These are phyloP conservation scores for Chlamydomonas reinhardtii DNA, from an alignment of 163 green algal species.

Conservation along the genomic window DNA sequence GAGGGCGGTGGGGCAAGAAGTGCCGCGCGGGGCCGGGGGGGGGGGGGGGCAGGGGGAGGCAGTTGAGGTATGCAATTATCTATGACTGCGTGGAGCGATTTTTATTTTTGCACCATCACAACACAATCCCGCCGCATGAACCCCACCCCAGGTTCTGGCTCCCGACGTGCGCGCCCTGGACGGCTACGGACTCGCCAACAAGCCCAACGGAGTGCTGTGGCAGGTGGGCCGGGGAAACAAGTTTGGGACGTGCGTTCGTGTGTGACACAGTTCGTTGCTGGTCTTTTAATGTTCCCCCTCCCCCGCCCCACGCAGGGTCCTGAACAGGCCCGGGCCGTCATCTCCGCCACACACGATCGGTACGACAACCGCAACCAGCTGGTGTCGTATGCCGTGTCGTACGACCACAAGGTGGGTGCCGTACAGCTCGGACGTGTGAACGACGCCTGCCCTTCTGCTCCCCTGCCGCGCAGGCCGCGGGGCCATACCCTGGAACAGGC, in stretches of 20 bases:
- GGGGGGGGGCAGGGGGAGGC: background rate
- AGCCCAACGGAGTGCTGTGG: slow-evolving; percentile 43
- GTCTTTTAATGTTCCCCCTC: too few relatives aligned
- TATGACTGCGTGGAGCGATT: too few relatives aligned
- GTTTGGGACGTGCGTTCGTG: background rate
- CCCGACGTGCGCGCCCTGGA: slow-evolving; percentile 21
- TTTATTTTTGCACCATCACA: too few relatives aligned
- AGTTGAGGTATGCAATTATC: too few relatives aligned
- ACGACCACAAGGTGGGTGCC: slow-evolving; percentile 30
- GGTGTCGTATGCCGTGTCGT: slow-evolving; percentile 40
- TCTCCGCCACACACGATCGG: background rate
- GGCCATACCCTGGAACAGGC: too few relatives aligned
- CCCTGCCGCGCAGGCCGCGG: too few relatives aligned
- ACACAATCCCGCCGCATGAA: too few relatives aligned
- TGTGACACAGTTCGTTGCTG: too few relatives aligned
- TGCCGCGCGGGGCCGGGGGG: slow-evolving; percentile 10
- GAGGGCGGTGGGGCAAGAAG: too few relatives aligned
- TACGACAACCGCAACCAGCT: slow-evolving; percentile 48
- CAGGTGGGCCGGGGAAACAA: slow-evolving; percentile 6
- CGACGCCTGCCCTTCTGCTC: too few relatives aligned
- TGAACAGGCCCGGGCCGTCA: background rate
- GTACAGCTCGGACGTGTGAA: background rate
- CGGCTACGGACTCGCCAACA: slow-evolving; percentile 44
- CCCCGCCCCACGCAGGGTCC: slow-evolving; percentile 23
- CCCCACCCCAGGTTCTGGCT: slow-evolving; percentile 26